Evolutionary conservation across 345 rosid species (phyloP), one percentile per base, ranked within the genome.

Genomic region (Cardamine chenopodiifolia): DNA sequence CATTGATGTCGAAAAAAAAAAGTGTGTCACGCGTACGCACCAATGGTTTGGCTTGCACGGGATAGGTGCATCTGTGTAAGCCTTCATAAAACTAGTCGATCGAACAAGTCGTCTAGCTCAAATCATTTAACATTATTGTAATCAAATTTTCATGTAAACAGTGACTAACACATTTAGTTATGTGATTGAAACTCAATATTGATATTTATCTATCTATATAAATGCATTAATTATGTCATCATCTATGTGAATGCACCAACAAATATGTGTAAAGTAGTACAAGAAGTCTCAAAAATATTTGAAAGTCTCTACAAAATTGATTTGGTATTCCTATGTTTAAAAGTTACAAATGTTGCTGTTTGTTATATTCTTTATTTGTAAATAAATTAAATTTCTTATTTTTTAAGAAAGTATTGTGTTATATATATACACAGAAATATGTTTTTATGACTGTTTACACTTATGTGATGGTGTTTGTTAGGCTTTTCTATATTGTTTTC

Each of bases 31-130:
- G 35, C 19, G n/a, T 29, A 70, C 78, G 4, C n/a, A 92, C 98
- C 98, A 93, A 52, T 93, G 98, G 67, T 72, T 80, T 2, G 98
- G 98, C 73, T 90, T 97, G 64, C 98, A 89, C 8, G 98, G 98
- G 53, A 97, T 90, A 4, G 98, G 98, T 22, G 98, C 98, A 70
- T 92, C 98, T 48, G 98, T 97, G 72, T 92, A 97, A 22, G 84
- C 87, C 98, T 90, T 71, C 65, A 78, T 71, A 26, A 42, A 70
- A 25, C 50, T 10, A 53, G 2, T 14, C 32, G 15, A 60, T 48
- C 6, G 7, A 22, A 60, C 69, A 29, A 18, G 42, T 18, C 42
- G 25, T 37, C 14, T 13, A 52, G 32, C 23, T 54, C 70, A 31
- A 64, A 8, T 15, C 10, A 15, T 18, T 15, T 39, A 19, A 28